These are phyloP conservation scores for Nelumbo lutea DNA, from an alignment of 164 flowering plant genomes.

Conservation along the genomic window DNA sequence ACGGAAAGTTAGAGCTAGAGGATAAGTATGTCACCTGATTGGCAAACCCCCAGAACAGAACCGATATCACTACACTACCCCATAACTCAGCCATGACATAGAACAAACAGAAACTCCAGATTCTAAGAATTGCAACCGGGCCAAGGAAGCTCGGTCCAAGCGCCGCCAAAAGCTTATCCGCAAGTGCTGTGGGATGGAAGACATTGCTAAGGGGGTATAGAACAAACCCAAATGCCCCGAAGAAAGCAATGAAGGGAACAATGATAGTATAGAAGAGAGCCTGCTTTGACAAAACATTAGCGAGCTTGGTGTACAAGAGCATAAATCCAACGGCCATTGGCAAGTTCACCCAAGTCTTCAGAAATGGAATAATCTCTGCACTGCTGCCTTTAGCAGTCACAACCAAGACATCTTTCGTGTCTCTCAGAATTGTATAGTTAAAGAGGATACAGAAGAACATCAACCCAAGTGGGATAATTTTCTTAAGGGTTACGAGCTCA, in stretches of 20 bases:
- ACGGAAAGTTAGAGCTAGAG: neutral
- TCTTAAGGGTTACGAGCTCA: slow-evolving; percentile 63
- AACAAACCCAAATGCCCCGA: slow-evolving; percentile 91
- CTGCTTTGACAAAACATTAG: slow-evolving; percentile 81
- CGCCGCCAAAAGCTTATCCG: slow-evolving; percentile 66
- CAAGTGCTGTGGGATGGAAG: slow-evolving; percentile 80
- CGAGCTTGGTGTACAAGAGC: slow-evolving; percentile 76
- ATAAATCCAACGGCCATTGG: slow-evolving; percentile 97
- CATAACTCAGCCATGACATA: slow-evolving; percentile 99
- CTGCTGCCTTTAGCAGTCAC: slow-evolving; percentile 92
- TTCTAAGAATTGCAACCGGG: slow-evolving; percentile 91
- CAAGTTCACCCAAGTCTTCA: slow-evolving; percentile 95
- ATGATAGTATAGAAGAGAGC: slow-evolving; percentile 84
- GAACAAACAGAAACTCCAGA: slow-evolving; percentile 97
- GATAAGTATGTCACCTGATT: slow-evolving; percentile 66
- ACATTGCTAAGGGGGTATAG: slow-evolving; percentile 74
- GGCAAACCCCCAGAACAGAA: slow-evolving; percentile 97
- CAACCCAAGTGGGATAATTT: slow-evolving; percentile 88
- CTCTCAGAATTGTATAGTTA: slow-evolving; percentile 88
- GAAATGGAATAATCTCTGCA: slow-evolving; percentile 92
- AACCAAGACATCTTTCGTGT: slow-evolving; percentile 92
- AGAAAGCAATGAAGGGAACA: slow-evolving; percentile 86
- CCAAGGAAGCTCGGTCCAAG: slow-evolving; percentile 95
- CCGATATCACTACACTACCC: slow-evolving; percentile 98
- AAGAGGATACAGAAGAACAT: slow-evolving; percentile 95